Conservation (phyloP, 495 filamentous ascomycete species). For the Tuber magnatum region DNA sequence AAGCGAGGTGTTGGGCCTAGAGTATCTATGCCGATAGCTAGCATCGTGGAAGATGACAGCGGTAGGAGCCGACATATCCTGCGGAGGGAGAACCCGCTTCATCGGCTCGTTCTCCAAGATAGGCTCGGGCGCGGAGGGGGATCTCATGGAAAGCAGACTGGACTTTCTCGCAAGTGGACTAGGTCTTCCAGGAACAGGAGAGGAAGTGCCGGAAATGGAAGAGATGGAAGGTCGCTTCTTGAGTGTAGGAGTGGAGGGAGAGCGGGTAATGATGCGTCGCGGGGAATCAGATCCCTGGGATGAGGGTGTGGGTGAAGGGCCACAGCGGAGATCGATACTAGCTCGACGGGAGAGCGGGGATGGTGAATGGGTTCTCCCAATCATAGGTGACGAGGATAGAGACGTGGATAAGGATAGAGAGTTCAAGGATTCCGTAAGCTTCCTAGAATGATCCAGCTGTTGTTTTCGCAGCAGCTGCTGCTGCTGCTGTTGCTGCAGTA, state of each 20-base stretch:
- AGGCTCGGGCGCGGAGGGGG: conserved; percentile 33
- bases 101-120: conserved; percentile 16
- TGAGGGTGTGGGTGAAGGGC: conserved; percentile 29
- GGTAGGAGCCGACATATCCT: conserved; percentile 51
- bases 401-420: conserved; percentile 22
- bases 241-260: conserved; percentile 39
- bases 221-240: conserved; percentile 35
- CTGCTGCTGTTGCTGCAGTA: not conserved
- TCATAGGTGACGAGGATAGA: conserved; percentile 15
- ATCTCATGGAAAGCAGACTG: conserved; percentile 30
- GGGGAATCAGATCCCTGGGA: conserved; percentile 30
- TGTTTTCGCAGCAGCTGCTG: not conserved
- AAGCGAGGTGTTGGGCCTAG: conserved; percentile 66
- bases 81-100: conserved; percentile 26
- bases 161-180: conserved; percentile 25
- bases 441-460: conserved; percentile 16
- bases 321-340: conserved; percentile 32
- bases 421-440: conserved; percentile 31
- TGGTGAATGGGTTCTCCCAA: conserved; percentile 7
- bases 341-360: conserved; percentile 32
- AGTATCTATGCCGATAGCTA: conserved; percentile 87
- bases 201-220: conserved; percentile 24
- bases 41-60: conserved; percentile 82
- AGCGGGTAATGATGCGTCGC: conserved; percentile 22
- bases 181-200: conserved; percentile 10